Percentiles rank a stretch among this genome's conserved stretches.
phyloP scores from a whole-genome alignment of 768 basidiomycete species.

The Lactarius evosmus region DNA sequence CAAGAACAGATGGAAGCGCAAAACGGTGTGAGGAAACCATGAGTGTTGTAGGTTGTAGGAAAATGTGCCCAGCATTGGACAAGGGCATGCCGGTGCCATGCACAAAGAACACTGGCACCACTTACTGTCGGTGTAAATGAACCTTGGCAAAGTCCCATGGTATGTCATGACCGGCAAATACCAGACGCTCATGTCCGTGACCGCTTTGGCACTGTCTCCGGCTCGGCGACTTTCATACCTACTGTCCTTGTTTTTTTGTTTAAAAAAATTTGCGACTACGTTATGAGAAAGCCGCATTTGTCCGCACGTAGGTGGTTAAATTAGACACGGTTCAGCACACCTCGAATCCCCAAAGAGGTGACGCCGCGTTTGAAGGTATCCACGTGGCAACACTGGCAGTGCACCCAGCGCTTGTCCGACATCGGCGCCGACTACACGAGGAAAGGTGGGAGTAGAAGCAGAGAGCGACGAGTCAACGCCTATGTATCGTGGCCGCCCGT shows the following conservation, averaged over 20 bases:
- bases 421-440: background rate
- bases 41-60: background rate
- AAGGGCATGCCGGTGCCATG: constrained; percentile 8
- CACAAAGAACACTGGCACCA: background rate
- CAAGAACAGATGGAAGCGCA: background rate
- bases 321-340: background rate
- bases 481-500: background rate
- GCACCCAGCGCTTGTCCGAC: background rate
- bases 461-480: background rate
- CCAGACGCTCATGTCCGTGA: constrained; percentile 10
- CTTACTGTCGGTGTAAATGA: constrained; percentile 3
- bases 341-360: background rate
- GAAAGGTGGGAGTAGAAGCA: background rate
- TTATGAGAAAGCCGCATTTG: background rate
- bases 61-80: constrained; percentile 7
- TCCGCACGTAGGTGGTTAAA: background rate
- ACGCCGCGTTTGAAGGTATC: background rate
- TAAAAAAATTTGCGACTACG: background rate
- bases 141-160: background rate
- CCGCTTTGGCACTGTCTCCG: background rate
- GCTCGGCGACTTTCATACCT: background rate
- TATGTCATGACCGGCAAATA: constrained; percentile 6
- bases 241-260: background rate
- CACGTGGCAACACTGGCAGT: background rate
- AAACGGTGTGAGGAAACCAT: background rate